Base-by-base conservation (phyloP, 441 rosid genomes). In the Pelargonium myrrhifolium region DNA sequence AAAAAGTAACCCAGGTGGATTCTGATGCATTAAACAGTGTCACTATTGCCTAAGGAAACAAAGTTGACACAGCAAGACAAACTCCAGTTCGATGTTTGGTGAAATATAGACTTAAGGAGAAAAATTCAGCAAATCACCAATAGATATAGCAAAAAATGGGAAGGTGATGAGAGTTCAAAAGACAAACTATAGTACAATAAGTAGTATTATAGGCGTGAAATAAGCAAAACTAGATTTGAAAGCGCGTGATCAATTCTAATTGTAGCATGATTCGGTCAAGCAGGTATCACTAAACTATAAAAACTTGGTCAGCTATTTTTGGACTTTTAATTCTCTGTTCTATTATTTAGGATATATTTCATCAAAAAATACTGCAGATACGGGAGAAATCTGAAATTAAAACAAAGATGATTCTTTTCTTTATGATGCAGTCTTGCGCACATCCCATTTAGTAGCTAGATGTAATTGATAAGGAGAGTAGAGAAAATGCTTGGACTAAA, bases 81-180 rank as follows among this genome's bases (percentile, higher is more conserved):
- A 24, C 39, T 24, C 14, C 2, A 11, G 37, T 24, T 59, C 9
- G 26, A 58, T 22, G 62, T 55, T n/a, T 55, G 61, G 14, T 55
- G 61, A 55, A 20, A 8, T 20, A 58, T 58, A 58, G 26, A 4
- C 11, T 11, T 17, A 9, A 28, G 31, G 62, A 58, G 62, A 58
- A 58, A 3, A 58, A 21, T 58, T n/a, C 62, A 58, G 15, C n/a
- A 58, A 58, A 58, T 8, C 62, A 58, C 21, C 62, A 31, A 31
- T 31, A 31, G 37, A 31, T 31, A 31, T 3, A 31, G 37, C 37
- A 58, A 58, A 58, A 58, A 58, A 7, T 58, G 28, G 62, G 62
- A 11, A 55, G 14, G n/a, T 58, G 62, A 58, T 17, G 21, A 58
- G 22, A 20, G 62, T 58, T 58, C 37, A 31, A 31, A 31, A 3